Base-by-base conservation (phyloP, 805 yeast genomes). In the Kregervanrija pseudodelftensis region DNA sequence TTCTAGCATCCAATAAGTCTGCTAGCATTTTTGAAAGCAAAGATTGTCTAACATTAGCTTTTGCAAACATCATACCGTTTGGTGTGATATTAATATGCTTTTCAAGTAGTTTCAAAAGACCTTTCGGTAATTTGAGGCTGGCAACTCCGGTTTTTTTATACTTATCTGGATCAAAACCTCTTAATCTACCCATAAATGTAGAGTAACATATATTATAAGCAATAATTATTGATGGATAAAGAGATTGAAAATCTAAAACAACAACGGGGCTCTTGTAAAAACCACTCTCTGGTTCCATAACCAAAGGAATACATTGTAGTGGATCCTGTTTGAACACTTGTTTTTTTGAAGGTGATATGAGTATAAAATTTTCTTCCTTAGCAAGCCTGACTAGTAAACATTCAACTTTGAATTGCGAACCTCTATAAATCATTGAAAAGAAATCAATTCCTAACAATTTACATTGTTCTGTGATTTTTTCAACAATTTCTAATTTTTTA, bases 351-450 rank as follows among this genome's bases (percentile, higher is more conserved):
- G 99, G 96, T 0, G 96, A 85, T 5, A 82, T 65, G 44, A 89
- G 58, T 36, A 91, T 60, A 42, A 73, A 78, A 57, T 84, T 84
- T 57, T 89, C 95, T 2, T 79, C 69, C 54, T 88, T 87, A 22
- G 93, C 76, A 14, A 93, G 63, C 43, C 99, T 65, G 3, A 78
- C 64, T 51, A 93, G 64, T 34, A 90, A 72, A 1, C 97, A 85
- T 58, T 93, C 99, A 2, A 93, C 96, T 58, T 87, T 90, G 59
- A 73, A 93, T 58, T 93, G 99, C 0, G 98, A 91, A 0, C 99
- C 99, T 47, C 99, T 63, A 42, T 86, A 84, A 48, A 85, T 78
- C 8, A 89, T 87, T 3, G 97, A 87, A 57, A 80, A 75, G 59
- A 89, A 93, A 54, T 93, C 98, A 28, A 93, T 78, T 0, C 99